Percentiles rank a stretch among this genome's conserved stretches.
Evolutionary conservation across 768 basidiomycete genomes (phyloP).

Genomic region (Suillus decipiens): DNA sequence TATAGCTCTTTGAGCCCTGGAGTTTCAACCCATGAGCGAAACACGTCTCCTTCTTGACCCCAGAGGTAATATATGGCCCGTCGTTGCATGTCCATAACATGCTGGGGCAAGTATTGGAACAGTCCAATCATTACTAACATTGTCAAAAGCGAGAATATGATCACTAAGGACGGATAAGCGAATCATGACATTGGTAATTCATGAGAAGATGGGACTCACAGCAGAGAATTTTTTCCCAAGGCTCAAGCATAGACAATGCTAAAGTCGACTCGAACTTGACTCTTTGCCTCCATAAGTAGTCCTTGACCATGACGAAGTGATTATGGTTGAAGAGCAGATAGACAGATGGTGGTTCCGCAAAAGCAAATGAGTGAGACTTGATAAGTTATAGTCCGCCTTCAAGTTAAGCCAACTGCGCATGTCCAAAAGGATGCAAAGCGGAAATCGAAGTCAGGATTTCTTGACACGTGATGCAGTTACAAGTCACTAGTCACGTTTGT

Average conservation of each 20-base stretch:
- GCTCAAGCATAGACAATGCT: slow-evolving; percentile 62
- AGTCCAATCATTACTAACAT: slow-evolving; percentile 52
- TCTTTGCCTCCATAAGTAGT: slow-evolving; percentile 35
- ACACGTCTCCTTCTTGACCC: slow-evolving; percentile 47
- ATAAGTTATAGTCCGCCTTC: slow-evolving; percentile 6
- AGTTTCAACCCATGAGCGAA: slow-evolving; percentile 31
- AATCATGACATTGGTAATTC: not conserved
- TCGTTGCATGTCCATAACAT: slow-evolving; percentile 52
- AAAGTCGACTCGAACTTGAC: slow-evolving; percentile 53
- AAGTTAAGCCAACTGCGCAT: not conserved
- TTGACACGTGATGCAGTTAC: not conserved
- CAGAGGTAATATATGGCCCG: slow-evolving; percentile 66
- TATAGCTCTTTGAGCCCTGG: slow-evolving; percentile 32
- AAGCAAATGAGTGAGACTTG: not conserved
- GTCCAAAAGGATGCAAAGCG: not conserved
- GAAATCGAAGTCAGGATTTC: slow-evolving; percentile 14
- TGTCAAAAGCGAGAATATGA: slow-evolving; percentile 41
- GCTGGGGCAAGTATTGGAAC: slow-evolving; percentile 60
- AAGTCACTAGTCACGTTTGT: not conserved
- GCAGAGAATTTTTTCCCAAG: slow-evolving; percentile 67
- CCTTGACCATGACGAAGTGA: slow-evolving; percentile 27
- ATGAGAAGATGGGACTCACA: slow-evolving; percentile 40
- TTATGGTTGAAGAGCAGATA: not conserved
- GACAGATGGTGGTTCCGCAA: not conserved
- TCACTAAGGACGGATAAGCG: slow-evolving; percentile 36